Evolutionary conservation across 2,329 filamentous ascomycete genomes (phyloP).

Genomic region (Lachnellula suecica): DNA sequence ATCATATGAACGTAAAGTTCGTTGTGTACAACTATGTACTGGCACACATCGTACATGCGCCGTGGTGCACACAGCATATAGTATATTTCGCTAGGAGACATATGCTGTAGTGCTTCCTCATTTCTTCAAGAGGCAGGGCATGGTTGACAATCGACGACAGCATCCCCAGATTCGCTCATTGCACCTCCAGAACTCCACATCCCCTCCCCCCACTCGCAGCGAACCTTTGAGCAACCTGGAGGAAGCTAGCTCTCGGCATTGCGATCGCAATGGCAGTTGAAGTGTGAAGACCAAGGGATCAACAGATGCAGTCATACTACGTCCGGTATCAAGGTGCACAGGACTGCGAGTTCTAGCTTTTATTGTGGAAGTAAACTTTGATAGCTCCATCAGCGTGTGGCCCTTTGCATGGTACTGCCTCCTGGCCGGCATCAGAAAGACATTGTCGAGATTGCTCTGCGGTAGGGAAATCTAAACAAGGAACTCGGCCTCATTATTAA

Average conservation of each 20-base stretch:
- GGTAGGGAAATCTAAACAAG: constrained; percentile 1
- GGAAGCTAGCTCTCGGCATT: neutral
- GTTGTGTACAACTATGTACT: neutral
- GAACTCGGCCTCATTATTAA: constrained; percentile 13
- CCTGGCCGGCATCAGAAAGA: neutral
- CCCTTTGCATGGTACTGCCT: neutral
- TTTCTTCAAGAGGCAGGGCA: too few species aligned
- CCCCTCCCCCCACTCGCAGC: neutral
- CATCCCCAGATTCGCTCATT: constrained; percentile 1
- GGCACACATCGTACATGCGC: neutral
- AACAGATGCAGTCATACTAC: neutral
- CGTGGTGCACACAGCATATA: neutral
- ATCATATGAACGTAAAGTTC: neutral
- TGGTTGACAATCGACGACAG: neutral
- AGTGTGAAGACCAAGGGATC: neutral
- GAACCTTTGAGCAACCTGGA: neutral
- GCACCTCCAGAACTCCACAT: constrained; percentile 1
- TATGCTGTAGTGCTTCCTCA: neutral
- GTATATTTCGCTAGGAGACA: neutral
- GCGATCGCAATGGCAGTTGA: neutral
- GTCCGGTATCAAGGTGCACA: too few species aligned
- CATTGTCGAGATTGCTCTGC: constrained; percentile 2
- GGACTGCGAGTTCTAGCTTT: neutral
- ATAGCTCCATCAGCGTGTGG: neutral
- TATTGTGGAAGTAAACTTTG: neutral